phyloP scores from a whole-genome alignment of 176 grass and related monocot genomes.

The Oryza meridionalis region DNA sequence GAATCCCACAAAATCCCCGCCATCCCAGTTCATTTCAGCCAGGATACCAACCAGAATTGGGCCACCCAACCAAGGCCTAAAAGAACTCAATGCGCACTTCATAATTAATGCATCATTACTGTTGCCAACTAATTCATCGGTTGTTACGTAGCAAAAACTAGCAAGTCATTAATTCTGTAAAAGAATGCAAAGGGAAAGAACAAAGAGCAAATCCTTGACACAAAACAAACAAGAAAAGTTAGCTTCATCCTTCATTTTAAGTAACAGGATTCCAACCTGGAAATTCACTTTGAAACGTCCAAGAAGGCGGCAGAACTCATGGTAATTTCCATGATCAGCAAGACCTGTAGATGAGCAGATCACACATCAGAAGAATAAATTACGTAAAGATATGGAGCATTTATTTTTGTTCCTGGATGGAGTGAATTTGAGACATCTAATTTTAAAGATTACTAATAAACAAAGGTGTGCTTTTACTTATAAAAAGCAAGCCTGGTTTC shows the following conservation, averaged over 20 bases:
- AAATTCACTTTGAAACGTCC: constrained; percentile 99
- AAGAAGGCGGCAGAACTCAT: constrained; percentile 94
- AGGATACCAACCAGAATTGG: neutral
- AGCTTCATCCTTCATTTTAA: constrained; percentile 25
- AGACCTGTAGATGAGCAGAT: constrained; percentile 70
- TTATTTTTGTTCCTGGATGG: constrained; percentile 13
- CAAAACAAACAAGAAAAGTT: constrained; percentile 32
- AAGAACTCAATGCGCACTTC: neutral
- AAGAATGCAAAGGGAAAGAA: neutral
- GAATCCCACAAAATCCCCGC: neutral
- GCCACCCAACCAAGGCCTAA: neutral
- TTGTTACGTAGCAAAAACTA: neutral
- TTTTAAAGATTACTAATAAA: constrained; percentile 18
- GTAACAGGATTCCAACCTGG: constrained; percentile 55
- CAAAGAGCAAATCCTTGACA: constrained; percentile 2
- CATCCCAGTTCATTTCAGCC: neutral
- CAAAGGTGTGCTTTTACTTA: neutral
- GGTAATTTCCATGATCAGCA: constrained; percentile 99
- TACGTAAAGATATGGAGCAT: constrained; percentile 3
- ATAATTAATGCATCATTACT: constrained; percentile 3
- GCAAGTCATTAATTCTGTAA: neutral
- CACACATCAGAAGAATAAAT: constrained; percentile 24
- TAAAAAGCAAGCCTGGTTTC: constrained; percentile 25
- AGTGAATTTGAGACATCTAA: constrained; percentile 11
- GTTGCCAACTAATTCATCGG: neutral